phyloP scores from a whole-genome alignment of 2,329 filamentous ascomycete genomes.

The Fusarium caatingaense region DNA sequence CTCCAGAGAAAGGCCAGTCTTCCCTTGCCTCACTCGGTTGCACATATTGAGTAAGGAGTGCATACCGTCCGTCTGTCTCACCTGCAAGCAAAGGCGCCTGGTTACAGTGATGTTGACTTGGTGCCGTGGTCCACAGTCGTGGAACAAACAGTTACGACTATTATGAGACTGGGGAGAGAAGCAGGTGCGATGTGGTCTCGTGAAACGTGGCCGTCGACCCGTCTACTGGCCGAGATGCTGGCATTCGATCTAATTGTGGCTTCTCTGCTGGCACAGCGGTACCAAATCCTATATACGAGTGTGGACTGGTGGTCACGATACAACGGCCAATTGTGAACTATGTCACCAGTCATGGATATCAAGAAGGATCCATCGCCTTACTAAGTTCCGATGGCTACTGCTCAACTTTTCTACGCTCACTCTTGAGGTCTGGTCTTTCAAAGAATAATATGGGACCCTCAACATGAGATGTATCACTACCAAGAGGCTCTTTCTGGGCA shows the following conservation, averaged over 20 bases:
- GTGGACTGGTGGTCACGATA: neutral
- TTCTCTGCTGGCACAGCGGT: neutral
- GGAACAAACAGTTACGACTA: slow-evolving; percentile 30
- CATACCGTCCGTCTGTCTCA: slow-evolving; percentile 34
- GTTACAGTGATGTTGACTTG: slow-evolving; percentile 13
- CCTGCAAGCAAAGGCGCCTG: slow-evolving; percentile 24
- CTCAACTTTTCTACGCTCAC: neutral
- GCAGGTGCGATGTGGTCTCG: neutral
- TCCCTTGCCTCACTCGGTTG: slow-evolving; percentile 32
- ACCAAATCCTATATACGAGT: neutral
- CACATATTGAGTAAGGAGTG: slow-evolving; percentile 11
- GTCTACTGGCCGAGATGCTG: slow-evolving; percentile 16
- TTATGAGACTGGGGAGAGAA: slow-evolving; percentile 21
- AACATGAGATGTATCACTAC: neutral
- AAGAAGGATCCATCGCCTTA: neutral
- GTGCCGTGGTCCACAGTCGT: slow-evolving; percentile 24
- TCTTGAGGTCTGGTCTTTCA: neutral
- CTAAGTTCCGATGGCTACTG: neutral
- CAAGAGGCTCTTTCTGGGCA: neutral
- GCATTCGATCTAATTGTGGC: slow-evolving; percentile 13
- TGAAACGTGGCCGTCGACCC: slow-evolving; percentile 28
- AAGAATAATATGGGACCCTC: neutral
- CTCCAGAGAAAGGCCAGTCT: slow-evolving; percentile 3
- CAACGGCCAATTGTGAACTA: neutral
- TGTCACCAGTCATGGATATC: neutral